Percentiles rank a stretch among this genome's conserved stretches.
Evolutionary conservation across 192 early-diverging fungal species (phyloP).

Genomic region (Dispira parvispora): DNA sequence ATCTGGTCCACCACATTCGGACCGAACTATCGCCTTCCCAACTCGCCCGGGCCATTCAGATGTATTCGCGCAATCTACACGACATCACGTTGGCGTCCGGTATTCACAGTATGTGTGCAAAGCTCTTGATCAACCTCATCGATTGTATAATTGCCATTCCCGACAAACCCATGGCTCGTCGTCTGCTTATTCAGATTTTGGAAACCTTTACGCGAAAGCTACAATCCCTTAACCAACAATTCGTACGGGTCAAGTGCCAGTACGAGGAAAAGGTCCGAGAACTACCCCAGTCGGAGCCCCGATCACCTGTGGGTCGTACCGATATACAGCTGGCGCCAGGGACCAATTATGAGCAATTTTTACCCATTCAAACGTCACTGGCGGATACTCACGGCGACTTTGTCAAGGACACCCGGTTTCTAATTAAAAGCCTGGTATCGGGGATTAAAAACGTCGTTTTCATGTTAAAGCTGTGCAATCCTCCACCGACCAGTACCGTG

Average conservation of each 20-base stretch:
- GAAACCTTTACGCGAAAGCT: constrained; percentile 53
- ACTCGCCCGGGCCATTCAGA: constrained; percentile 67
- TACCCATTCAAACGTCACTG: neutral
- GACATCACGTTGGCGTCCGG: constrained; percentile 77
- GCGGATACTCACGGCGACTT: constrained; percentile 17
- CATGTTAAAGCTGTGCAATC: constrained; percentile 56
- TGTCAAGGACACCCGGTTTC: constrained; percentile 54
- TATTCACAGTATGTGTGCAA: constrained; percentile 95
- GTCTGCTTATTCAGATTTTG: constrained; percentile 61
- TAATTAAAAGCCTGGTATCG: constrained; percentile 80
- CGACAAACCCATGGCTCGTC: constrained; percentile 42
- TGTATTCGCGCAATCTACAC: constrained; percentile 85
- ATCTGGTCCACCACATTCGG: constrained; percentile 91
- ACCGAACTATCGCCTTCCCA: constrained; percentile 64
- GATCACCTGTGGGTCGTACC: no score
- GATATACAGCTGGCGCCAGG: neutral
- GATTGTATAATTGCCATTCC: constrained; percentile 65
- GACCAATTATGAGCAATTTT: neutral
- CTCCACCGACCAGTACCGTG: constrained; percentile 27
- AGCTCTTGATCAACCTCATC: constrained; percentile 78
- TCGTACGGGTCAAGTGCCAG: neutral
- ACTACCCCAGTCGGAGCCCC: neutral
- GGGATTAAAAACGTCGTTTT: constrained; percentile 71
- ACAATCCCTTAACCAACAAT: neutral
- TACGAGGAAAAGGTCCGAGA: neutral